Base-by-base conservation (phyloP, 2,329 filamentous ascomycete species). In the Xylariaceae sp. region DNA sequence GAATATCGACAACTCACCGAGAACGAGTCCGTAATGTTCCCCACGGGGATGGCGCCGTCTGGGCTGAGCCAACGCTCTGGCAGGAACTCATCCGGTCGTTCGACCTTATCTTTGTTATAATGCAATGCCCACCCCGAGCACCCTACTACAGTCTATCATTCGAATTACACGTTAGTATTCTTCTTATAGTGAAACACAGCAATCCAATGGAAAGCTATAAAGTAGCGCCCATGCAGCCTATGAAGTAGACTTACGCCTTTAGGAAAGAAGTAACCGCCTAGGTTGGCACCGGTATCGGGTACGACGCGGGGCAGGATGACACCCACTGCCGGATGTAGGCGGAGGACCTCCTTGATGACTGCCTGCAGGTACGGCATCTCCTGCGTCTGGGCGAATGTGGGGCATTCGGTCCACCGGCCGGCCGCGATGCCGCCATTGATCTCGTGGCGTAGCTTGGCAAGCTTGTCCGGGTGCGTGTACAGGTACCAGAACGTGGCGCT, bases 321-420 rank as follows among this genome's bases (percentile, higher is more conserved):
- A 3, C 71, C 73, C 0, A 67, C 66, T 0, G 72, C 68, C 1
- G 74, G 65, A 37, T 75, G 69, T 16, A 79, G 57, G 12, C 76
- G 67, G 15, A 78, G 54, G 0, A 70, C 68, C 51, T 79, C 75
- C 38, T 76, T 75, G 30, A 79, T 68, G 3, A 71, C 66, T 0
- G 73, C 74, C 44, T 78, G 68, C 13, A 78, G 61, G 45, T 78
- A 80, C 0, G 71, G 72, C 52, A 74, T 56, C 35, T 55, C 60
- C 13, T 63, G 66, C 3, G 48, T 63, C 47, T 67, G 65, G 22
- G 59, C 66, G 51, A 63, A 72, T 4, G 34, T 37, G 17, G 42
- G 31, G 22, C 13, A 13, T 4, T 29, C 26, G 26, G 9, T 9
- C 9, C 19, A 28, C 19, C 18, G 30, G n/a, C 31, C 38, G 3